phyloP scores from a whole-genome alignment of 192 early-diverging fungal genomes.

The Coemansia sp. region DNA sequence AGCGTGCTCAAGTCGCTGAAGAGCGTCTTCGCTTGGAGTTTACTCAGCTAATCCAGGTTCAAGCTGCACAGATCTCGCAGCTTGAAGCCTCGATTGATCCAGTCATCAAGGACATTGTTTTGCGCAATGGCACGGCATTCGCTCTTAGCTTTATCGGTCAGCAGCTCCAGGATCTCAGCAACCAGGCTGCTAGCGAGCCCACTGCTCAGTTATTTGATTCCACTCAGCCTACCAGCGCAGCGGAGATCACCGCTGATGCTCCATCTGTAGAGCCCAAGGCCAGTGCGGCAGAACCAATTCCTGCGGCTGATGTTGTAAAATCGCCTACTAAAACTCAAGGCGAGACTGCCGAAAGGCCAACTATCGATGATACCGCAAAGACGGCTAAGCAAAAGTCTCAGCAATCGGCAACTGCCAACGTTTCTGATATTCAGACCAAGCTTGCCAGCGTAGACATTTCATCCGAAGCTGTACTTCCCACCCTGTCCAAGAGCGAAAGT shows the following conservation, averaged over 20 bases:
- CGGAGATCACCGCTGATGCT: background rate
- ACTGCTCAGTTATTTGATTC: background rate
- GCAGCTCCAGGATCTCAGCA: slow-evolving; percentile 38
- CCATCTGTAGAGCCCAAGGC: no score
- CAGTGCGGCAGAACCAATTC: background rate
- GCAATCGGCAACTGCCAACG: background rate
- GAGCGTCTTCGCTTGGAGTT: slow-evolving; percentile 21
- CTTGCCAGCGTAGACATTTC: background rate
- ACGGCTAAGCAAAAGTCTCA: background rate
- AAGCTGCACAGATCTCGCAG: slow-evolving; percentile 29
- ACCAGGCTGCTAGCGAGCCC: slow-evolving; percentile 16
- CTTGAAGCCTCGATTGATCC: slow-evolving; percentile 43
- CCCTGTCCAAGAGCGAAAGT: background rate
- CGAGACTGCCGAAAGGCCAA: background rate
- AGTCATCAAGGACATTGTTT: slow-evolving; percentile 38
- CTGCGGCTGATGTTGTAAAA: background rate
- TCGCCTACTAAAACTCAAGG: background rate
- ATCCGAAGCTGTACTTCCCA: background rate
- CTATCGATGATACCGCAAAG: background rate
- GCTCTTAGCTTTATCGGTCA: slow-evolving; percentile 41
- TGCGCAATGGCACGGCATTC: slow-evolving; percentile 27
- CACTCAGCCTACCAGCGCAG: background rate
- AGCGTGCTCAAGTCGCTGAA: slow-evolving; percentile 26
- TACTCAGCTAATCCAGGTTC: slow-evolving; percentile 24
- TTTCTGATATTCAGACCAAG: no score